Base-by-base conservation (phyloP, 345 rosid genomes). In the Hypericum perforatum region DNA sequence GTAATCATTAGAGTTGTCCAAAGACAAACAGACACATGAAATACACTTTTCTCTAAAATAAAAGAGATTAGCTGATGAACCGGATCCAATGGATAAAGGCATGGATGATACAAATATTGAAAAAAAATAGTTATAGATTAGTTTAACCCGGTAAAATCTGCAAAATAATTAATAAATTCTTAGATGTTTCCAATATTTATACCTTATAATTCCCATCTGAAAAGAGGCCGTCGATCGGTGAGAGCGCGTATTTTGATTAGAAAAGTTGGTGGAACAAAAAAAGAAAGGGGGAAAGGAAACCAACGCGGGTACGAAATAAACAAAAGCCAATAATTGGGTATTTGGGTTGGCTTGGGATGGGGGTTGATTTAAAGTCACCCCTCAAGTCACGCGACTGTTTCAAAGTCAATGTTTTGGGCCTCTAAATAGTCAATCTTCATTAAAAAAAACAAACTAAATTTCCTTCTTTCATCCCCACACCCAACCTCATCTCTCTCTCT, bases 151-250 rank as follows among this genome's bases (percentile, higher is more conserved):
- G 32, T 1, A 22, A 22, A 22, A 22, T 22, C 32, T 22, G 4
- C 4, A 22, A 22, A 22, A 22, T 22, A 4, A 22, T 1, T 4
- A 22, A 22, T 1, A 22, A 22, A 22, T 22, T 22, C 32, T 22
- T 22, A 22, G 32, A 22, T 22, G n/a, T 22, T 22, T 22, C 32
- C 32, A 22, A 22, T 22, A 22, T 4, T 22, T 22, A 1, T 4
- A 22, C 32, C 32, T 22, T 4, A 22, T 22, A 1, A 1, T 22
- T 22, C 4, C 32, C 32, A 22, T 22, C 4, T 22, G 32, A 22
- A 16, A 53, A 64, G 69, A 53, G 67, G 82, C 68, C 79, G 32
- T 22, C 4, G 32, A 4, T 22, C 66, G 59, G 71, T 65, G 49
- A 66, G 66, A 66, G 37, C 77, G 82, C 77, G 79, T 70, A 6